A percentile compares a stretch with the other conserved stretches of the same genome.
Evolutionary conservation across 2,329 filamentous ascomycete species (phyloP).

Genomic region (Pestalotiopsis sp.): DNA sequence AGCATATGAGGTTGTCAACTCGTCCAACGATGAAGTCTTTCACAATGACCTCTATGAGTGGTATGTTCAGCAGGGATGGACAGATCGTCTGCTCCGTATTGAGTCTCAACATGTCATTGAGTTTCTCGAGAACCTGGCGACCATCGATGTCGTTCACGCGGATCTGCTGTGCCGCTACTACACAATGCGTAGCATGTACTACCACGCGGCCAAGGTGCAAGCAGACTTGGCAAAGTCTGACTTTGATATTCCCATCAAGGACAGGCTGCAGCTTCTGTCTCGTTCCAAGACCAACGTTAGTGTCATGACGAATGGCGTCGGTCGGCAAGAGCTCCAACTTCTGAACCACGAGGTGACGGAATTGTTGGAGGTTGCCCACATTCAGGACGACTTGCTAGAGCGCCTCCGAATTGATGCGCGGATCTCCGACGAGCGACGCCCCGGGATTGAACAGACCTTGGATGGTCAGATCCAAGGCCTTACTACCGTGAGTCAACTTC

Average conservation of each 20-base stretch:
- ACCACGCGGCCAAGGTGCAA: slow-evolving; percentile 87
- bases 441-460: slow-evolving; percentile 66
- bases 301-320: slow-evolving; percentile 75
- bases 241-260: slow-evolving; percentile 77
- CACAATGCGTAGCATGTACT: slow-evolving; percentile 79
- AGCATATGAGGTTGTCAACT: slow-evolving; percentile 88
- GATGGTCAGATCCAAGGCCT: slow-evolving; percentile 79
- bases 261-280: slow-evolving; percentile 86
- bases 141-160: slow-evolving; percentile 73
- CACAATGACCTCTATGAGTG: slow-evolving; percentile 97
- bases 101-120: slow-evolving; percentile 83
- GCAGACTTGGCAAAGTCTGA: slow-evolving; percentile 80
- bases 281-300: slow-evolving; percentile 91
- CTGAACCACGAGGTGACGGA: slow-evolving; percentile 84
- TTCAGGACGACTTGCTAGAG: slow-evolving; percentile 89
- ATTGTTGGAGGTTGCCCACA: slow-evolving; percentile 87
- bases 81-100: slow-evolving; percentile 81
- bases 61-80: slow-evolving; percentile 87
- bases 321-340: slow-evolving; percentile 79
- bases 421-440: slow-evolving; percentile 63
- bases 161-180: slow-evolving; percentile 94
- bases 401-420: slow-evolving; percentile 74
- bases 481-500: slow-evolving; percentile 64
- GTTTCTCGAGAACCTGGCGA: slow-evolving; percentile 79
- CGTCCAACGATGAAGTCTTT: slow-evolving; percentile 89